Conservation (phyloP, 2,329 filamentous ascomycete genomes). For the Coccinonectria pachysandricola region DNA sequence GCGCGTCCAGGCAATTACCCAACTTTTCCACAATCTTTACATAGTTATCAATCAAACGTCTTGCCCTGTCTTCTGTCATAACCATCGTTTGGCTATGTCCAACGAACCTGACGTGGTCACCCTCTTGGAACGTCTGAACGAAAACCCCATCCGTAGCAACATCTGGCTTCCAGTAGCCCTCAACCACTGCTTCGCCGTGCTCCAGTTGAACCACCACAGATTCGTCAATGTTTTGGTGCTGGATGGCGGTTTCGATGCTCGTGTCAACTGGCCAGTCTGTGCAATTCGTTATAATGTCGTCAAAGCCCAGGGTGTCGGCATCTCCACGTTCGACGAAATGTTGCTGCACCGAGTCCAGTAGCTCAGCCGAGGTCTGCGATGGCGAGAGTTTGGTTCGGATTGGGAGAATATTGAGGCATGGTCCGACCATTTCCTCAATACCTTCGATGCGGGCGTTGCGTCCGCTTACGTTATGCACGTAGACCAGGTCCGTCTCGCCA, state of each 20-base stretch:
- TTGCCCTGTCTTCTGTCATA: slow-evolving; percentile 1
- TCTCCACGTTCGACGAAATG: slow-evolving; percentile 6
- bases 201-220: slow-evolving; percentile 5
- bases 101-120: slow-evolving; percentile 1
- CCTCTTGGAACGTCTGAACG: slow-evolving; percentile 3
- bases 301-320: slow-evolving; percentile 8
- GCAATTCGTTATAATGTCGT: slow-evolving; percentile 9
- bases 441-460: slow-evolving; percentile 26
- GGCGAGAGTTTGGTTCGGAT: slow-evolving; percentile 24
- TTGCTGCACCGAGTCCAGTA: slow-evolving; percentile 6
- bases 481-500: slow-evolving; percentile 27
- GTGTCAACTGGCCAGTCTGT: slow-evolving; percentile 8
- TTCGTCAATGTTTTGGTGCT: slow-evolving; percentile 15
- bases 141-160: not conserved
- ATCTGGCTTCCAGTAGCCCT: slow-evolving; percentile 3
- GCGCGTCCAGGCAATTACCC: not conserved
- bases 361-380: slow-evolving; percentile 1
- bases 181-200: not conserved
- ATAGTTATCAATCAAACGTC: slow-evolving; percentile 1
- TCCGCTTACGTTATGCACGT: slow-evolving; percentile 29
- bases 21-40: not conserved
- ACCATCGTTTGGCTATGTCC: slow-evolving; percentile 1
- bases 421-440: slow-evolving; percentile 25
- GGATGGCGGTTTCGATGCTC: slow-evolving; percentile 7
- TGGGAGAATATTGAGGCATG: slow-evolving; percentile 31